These are phyloP conservation scores for Globisporangium barbulae DNA, from an alignment of 352 stramenopile genomes.

Conservation along the genomic window DNA sequence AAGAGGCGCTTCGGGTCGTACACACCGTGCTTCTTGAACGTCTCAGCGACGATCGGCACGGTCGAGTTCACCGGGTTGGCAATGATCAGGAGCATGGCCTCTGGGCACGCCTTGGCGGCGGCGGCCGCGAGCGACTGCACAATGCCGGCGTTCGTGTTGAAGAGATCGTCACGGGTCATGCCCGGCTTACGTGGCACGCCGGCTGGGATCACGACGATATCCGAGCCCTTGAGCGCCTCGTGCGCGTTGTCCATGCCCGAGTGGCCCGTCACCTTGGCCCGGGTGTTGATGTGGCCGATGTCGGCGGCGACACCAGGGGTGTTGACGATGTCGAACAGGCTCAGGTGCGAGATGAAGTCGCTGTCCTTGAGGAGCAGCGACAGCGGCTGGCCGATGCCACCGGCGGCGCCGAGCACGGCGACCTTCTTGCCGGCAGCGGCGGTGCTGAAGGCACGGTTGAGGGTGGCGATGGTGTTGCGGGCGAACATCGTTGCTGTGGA, in stretches of 20 bases:
- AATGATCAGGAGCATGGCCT: conserved; percentile 97
- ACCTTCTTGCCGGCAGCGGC: conserved; percentile 72
- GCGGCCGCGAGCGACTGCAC: conserved; percentile 94
- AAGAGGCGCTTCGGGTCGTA: conserved; percentile 98
- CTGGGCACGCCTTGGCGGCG: conserved; percentile 94
- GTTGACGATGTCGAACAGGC: conserved; percentile 98
- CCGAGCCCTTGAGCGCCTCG: conserved; percentile 68
- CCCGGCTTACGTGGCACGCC: conserved; percentile 98
- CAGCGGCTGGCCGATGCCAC: conserved; percentile 98
- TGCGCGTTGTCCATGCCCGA: conserved; percentile 78
- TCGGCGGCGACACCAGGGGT: conserved; percentile 98
- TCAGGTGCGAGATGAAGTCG: conserved; percentile 94
- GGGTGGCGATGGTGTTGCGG: conserved; percentile 20
- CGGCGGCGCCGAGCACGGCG: conserved; percentile 90
- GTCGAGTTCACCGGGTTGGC: conserved; percentile 99
- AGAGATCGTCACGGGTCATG: conserved; percentile 96
- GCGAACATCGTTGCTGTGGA: conserved; percentile 17
- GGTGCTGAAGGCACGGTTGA: conserved; percentile 51
- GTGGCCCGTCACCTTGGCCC: conserved; percentile 68
- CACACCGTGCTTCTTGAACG: conserved; percentile 94
- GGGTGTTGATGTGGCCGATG: conserved; percentile 92
- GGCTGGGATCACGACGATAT: conserved; percentile 99
- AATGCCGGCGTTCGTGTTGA: conserved; percentile 96
- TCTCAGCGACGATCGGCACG: conserved; percentile 98
- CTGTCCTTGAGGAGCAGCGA: conserved; percentile 98